Evolutionary conservation across 1,284 basidiomycete genomes (phyloP).

Genomic region (Clitocybe nebularis): DNA sequence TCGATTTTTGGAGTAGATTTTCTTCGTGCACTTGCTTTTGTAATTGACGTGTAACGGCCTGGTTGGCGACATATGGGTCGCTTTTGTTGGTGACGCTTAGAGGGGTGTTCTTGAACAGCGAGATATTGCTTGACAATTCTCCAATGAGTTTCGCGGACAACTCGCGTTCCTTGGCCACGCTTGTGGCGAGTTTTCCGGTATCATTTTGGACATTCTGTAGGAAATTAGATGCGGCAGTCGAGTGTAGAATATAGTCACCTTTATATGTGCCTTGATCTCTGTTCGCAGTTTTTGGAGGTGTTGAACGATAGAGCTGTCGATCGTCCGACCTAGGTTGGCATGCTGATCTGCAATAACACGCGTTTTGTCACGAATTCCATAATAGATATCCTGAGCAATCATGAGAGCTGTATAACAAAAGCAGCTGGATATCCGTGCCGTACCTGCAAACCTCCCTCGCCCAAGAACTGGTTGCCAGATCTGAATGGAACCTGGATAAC

Average conservation of each 20-base stretch:
- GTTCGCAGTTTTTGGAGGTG: conserved; percentile 91
- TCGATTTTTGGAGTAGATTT: conserved; percentile 97
- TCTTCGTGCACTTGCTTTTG: conserved; percentile 95
- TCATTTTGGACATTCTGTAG: conserved; percentile 95
- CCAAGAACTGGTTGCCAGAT: conserved; percentile 93
- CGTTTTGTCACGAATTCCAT: conserved; percentile 91
- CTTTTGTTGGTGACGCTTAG: conserved; percentile 80
- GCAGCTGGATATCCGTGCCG: too few relatives aligned
- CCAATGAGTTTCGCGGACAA: conserved; percentile 85
- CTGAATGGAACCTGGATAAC: conserved; percentile 98
- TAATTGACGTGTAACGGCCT: conserved; percentile 82
- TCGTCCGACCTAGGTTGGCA: conserved; percentile 92
- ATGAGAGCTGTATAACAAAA: too few relatives aligned
- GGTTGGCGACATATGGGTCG: conserved; percentile 84
- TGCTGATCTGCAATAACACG: conserved; percentile 94
- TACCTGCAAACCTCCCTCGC: conserved; percentile 85
- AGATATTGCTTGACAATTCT: conserved; percentile 85
- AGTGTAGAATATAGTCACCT: conserved; percentile 38
- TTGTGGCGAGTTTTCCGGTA: conserved; percentile 91
- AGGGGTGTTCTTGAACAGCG: conserved; percentile 93
- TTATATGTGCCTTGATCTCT: conserved; percentile 98
- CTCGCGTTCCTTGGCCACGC: conserved; percentile 93
- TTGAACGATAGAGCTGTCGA: conserved; percentile 97
- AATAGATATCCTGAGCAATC: conserved; percentile 96
- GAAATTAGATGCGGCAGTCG: not conserved